Evolutionary conservation across 2,329 filamentous ascomycete genomes (phyloP), one percentile per base, ranked within the genome.

Genomic region (Macrophomina tecta): DNA sequence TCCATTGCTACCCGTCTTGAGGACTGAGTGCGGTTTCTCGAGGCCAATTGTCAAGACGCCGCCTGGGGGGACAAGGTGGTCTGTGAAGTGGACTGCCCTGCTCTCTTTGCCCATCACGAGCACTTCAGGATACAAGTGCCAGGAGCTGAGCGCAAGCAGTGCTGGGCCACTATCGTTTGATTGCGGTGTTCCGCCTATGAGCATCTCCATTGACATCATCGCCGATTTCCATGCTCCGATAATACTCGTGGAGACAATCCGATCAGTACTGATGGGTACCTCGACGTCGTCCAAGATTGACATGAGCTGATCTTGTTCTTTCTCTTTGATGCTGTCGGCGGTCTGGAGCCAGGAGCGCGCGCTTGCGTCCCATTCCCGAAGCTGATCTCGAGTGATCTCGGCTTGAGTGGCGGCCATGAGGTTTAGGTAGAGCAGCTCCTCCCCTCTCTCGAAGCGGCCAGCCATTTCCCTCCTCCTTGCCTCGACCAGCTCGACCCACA

Each of bases 401-500:
- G 30, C 42, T 1, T 61, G 38, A 1, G 56, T 16, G n/a, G 52
- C 32, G 5, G 56, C 56, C 16, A 34, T 58, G 16, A 61, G 28
- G 1, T 38, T 61, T 7, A 34, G 32, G 1, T n/a, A 38, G 9
- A 9, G 49, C 4, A 55, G 8, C 2, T 18, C 16, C n/a, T 55
- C 63, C 3, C 12, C 23, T 3, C 4, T 30, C 7, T 58, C 45
- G 16, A 45, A 16, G 7, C 40, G 52, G n/a, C 23, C 9, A 67
- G 18, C n/a, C 1, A 67, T 6, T 64, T 67, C 7, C 49, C 49
- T 52, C 67, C 69, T 48, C 12, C 70, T 53, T 18, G 65, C 64
- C 56, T 70, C 38, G 4, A 79, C 69, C 4, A 80, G 23, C 64
- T 80, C 75, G 0, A 70, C 69, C 79, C 78, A 80, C 1, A 80